A percentile compares a stretch with the other conserved stretches of the same genome.
Conservation (phyloP, 2,329 filamentous ascomycete species). For the Trichophyton verrucosum region DNA sequence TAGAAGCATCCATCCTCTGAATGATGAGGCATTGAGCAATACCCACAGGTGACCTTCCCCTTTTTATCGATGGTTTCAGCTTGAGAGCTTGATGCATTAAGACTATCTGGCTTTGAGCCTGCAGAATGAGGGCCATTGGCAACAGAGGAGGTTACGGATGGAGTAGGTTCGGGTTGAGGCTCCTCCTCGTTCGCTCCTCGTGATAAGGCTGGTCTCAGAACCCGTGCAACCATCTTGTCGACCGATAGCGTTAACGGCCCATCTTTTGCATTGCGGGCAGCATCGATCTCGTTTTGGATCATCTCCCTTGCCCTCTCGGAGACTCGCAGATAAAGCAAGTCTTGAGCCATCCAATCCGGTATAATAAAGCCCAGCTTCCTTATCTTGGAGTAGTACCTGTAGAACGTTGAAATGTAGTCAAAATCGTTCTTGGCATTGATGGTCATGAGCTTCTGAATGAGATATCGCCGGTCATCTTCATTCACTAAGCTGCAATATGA, state of each 20-base stretch:
- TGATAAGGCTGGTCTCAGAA: not conserved
- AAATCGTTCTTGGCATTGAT: not conserved
- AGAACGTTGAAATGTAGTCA: slow-evolving; percentile 1
- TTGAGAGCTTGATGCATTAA: not conserved
- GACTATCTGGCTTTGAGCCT: slow-evolving; percentile 3
- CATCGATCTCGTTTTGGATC: not conserved
- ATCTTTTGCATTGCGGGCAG: slow-evolving; percentile 1
- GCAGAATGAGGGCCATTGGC: slow-evolving; percentile 2
- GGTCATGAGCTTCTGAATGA: slow-evolving; percentile 1
- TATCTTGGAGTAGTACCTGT: not conserved
- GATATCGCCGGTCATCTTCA: slow-evolving; percentile 2
- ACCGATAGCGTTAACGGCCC: not conserved
- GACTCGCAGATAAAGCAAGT: slow-evolving; percentile 1
- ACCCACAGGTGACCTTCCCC: not conserved
- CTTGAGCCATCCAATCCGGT: slow-evolving; percentile 1
- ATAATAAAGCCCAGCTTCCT: slow-evolving; percentile 1
- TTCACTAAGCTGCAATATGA: not conserved
- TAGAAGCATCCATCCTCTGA: not conserved
- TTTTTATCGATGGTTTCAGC: not conserved
- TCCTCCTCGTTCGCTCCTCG: not conserved
- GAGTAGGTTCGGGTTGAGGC: not conserved
- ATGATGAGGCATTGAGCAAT: slow-evolving; percentile 1
- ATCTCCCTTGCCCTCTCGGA: slow-evolving; percentile 2
- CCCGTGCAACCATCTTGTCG: not conserved
- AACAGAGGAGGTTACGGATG: slow-evolving; percentile 1